Percentiles rank a stretch among this genome's conserved stretches.
Conservation (phyloP, 768 basidiomycete genomes). For the Termitomyces sp. region DNA sequence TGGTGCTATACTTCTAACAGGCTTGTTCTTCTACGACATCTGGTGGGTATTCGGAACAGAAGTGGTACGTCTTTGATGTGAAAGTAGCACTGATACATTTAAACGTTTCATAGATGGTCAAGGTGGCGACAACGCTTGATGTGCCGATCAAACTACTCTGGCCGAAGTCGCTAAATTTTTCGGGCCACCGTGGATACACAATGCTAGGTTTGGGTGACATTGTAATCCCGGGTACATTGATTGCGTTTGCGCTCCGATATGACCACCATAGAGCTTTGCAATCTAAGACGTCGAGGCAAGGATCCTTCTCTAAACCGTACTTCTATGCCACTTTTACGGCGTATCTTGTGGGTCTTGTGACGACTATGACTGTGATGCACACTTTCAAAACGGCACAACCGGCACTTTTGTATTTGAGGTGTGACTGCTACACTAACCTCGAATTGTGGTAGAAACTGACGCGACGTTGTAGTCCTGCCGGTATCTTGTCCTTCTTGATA, state of each 20-base stretch:
- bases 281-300: slow-evolving; percentile 19
- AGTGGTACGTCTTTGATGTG: slow-evolving; percentile 48
- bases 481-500: slow-evolving; percentile 62
- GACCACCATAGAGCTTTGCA: slow-evolving; percentile 50
- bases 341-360: slow-evolving; percentile 67
- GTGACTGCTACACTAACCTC: slow-evolving; percentile 15
- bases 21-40: slow-evolving; percentile 89
- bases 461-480: slow-evolving; percentile 52
- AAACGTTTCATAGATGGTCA: slow-evolving; percentile 68
- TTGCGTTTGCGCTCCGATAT: slow-evolving; percentile 83
- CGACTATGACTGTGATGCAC: slow-evolving; percentile 87
- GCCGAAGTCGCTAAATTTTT: slow-evolving; percentile 60
- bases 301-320: slow-evolving; percentile 61
- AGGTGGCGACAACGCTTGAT: slow-evolving; percentile 85
- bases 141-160: slow-evolving; percentile 91
- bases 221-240: slow-evolving; percentile 58
- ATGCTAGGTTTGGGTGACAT: slow-evolving; percentile 94
- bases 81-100: neutral
- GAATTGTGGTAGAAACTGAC: neutral
- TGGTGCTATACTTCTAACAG: slow-evolving; percentile 74
- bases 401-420: slow-evolving; percentile 89
- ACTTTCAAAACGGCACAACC: slow-evolving; percentile 74
- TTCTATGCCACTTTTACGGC: slow-evolving; percentile 65
- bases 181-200: slow-evolving; percentile 57
- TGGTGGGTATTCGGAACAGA: slow-evolving; percentile 93